Evolutionary conservation across 2,329 filamentous ascomycete genomes (phyloP).

Genomic region (Immersiporthe knoxdaviesiana): DNA sequence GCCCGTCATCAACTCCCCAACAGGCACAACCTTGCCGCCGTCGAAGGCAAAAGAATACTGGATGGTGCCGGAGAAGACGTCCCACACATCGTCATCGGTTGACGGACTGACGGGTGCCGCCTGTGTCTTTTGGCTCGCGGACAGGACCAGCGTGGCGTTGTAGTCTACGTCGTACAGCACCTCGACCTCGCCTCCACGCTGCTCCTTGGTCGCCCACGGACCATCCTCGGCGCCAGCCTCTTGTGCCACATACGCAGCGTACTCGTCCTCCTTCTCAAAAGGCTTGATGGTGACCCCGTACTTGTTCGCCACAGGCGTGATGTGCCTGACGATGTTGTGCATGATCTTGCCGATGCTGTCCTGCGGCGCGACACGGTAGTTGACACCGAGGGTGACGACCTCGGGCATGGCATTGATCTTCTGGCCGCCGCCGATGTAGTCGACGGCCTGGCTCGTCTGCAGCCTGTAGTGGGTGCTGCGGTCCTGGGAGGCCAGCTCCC

Average conservation of each 20-base stretch:
- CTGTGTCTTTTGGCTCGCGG: conserved; percentile 38
- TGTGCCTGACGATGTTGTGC: conserved; percentile 49
- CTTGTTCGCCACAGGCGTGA: conserved; percentile 50
- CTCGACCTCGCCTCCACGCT: conserved; percentile 30
- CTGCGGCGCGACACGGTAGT: conserved; percentile 61
- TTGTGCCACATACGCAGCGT: conserved; percentile 30
- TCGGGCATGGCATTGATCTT: conserved; percentile 64
- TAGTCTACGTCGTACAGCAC: conserved; percentile 45
- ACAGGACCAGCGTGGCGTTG: conserved; percentile 45
- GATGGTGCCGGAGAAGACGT: conserved; percentile 37
- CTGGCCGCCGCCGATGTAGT: conserved; percentile 57
- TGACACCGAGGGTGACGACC: conserved; percentile 54
- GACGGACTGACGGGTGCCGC: conserved; percentile 44
- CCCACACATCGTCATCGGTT: conserved; percentile 33
- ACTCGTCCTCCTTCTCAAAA: conserved; percentile 47
- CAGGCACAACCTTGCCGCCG: conserved; percentile 41
- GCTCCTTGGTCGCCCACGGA: background rate
- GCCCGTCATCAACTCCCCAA: conserved; percentile 43
- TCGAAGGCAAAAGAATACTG: conserved; percentile 39
- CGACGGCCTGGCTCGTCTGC: conserved; percentile 60
- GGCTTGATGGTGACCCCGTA: conserved; percentile 52
- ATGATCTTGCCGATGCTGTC: conserved; percentile 51
- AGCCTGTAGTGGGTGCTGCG: conserved; percentile 53
- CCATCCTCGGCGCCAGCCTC: background rate
- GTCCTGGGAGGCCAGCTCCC: conserved; percentile 39